Evolutionary conservation across 164 flowering plant species (phyloP).

Genomic region (Santalum album): DNA sequence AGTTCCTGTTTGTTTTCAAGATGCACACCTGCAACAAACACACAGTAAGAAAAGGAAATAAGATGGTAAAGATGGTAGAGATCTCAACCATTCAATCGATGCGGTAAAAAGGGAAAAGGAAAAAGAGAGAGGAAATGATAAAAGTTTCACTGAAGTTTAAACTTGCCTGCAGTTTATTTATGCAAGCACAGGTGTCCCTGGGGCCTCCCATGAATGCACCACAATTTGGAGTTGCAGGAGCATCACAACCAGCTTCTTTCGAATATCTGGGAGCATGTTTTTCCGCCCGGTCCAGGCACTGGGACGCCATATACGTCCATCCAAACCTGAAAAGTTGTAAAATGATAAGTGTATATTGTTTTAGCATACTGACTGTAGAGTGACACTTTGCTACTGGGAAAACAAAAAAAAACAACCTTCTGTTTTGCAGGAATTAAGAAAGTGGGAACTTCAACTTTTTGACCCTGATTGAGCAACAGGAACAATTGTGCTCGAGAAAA

Average conservation of each 20-base stretch:
- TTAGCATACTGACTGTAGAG: no score
- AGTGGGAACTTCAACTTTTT: slow-evolving; percentile 93
- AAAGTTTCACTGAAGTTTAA: background rate
- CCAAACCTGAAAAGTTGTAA: slow-evolving; percentile 61
- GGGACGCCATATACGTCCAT: slow-evolving; percentile 78
- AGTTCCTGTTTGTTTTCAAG: slow-evolving; percentile 93
- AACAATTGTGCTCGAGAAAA: no score
- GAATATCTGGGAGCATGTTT: slow-evolving; percentile 96
- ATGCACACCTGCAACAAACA: slow-evolving; percentile 94
- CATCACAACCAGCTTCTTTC: slow-evolving; percentile 99
- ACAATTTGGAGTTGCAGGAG: slow-evolving; percentile 92
- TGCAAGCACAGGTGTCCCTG: slow-evolving; percentile 94
- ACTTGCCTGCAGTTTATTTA: slow-evolving; percentile 87
- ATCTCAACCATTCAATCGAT: no score
- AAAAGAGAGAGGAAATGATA: no score
- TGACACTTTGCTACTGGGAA: background rate
- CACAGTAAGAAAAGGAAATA: no score
- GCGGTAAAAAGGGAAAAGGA: no score
- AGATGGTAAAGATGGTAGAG: no score
- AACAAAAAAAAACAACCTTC: slow-evolving; percentile 45
- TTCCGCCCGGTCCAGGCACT: slow-evolving; percentile 94
- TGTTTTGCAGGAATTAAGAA: slow-evolving; percentile 97
- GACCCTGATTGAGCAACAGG: slow-evolving; percentile 63
- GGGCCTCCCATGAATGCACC: slow-evolving; percentile 99
- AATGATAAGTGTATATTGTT: background rate